A percentile compares a stretch with the other conserved stretches of the same genome.
phyloP scores from a whole-genome alignment of 768 basidiomycete species.

The Crepidotus variabilis region DNA sequence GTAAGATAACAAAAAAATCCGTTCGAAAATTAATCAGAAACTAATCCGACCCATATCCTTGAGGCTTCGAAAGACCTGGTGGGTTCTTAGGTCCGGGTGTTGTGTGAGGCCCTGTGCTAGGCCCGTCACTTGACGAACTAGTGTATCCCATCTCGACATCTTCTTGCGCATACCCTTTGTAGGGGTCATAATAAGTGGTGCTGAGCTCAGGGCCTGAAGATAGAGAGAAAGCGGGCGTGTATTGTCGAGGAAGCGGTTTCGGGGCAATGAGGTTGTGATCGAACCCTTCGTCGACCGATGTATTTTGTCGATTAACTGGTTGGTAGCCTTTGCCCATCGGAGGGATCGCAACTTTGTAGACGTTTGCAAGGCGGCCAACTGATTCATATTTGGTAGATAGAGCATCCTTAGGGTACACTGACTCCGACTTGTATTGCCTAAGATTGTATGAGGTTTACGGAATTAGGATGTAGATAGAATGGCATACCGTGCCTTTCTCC shows the following conservation, averaged over 20 bases:
- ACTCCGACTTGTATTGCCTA: neutral
- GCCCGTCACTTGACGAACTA: too few relatives aligned
- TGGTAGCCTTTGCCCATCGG: neutral
- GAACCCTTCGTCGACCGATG: neutral
- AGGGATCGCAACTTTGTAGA: neutral
- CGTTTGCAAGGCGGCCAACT: neutral
- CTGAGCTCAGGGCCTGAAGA: neutral
- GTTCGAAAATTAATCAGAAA: too few relatives aligned
- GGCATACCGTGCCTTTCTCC: slow-evolving; percentile 65
- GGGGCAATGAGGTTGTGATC: neutral
- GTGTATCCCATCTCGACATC: neutral
- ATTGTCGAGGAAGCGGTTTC: neutral
- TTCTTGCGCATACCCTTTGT: neutral
- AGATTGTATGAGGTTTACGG: neutral
- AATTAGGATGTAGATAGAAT: neutral
- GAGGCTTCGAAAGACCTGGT: neutral
- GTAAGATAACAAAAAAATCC: too few relatives aligned
- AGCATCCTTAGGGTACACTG: neutral
- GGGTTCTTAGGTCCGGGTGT: neutral
- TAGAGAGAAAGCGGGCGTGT: neutral
- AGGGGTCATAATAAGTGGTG: neutral
- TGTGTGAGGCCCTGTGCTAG: neutral
- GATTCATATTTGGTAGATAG: neutral
- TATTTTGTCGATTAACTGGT: neutral
- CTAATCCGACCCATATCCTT: neutral